phyloP scores from a whole-genome alignment of 2,329 filamentous ascomycete species.

The Neonectria hederae region DNA sequence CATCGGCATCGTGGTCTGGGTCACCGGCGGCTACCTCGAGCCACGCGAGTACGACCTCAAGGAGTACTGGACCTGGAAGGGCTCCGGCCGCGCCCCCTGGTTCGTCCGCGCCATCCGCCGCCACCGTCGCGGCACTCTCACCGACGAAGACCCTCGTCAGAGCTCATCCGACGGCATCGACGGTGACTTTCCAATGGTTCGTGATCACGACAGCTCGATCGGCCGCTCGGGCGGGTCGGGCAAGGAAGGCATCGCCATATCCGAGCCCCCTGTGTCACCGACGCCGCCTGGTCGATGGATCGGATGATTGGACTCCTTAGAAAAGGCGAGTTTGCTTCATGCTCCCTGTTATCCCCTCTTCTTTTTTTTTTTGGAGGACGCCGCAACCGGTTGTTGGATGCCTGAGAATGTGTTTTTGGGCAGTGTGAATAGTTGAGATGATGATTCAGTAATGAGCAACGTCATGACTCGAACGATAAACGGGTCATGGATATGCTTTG shows the following conservation, averaged over 20 bases:
- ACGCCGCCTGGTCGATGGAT: conserved; percentile 28
- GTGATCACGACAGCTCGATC: conserved; percentile 29
- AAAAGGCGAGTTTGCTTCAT: neutral
- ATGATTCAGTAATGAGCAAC: neutral
- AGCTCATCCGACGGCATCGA: conserved; percentile 5
- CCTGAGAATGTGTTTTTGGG: neutral
- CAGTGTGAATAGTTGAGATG: neutral
- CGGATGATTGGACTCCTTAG: conserved; percentile 11
- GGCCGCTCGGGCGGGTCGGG: conserved; percentile 23
- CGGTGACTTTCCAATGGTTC: conserved; percentile 17
- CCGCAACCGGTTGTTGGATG: neutral
- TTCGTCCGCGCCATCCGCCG: conserved; percentile 52
- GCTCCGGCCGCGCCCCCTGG: conserved; percentile 58
- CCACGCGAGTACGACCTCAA: conserved; percentile 64
- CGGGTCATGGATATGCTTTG: neutral
- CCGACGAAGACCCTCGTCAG: conserved; percentile 20
- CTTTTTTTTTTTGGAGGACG: neutral
- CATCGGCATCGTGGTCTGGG: conserved; percentile 56
- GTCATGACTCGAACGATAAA: neutral
- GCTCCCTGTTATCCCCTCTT: neutral
- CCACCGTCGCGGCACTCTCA: conserved; percentile 8
- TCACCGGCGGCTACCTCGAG: conserved; percentile 55
- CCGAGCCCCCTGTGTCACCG: conserved; percentile 33
- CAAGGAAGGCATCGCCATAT: conserved; percentile 34
- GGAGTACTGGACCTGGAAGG: conserved; percentile 65